phyloP scores from a whole-genome alignment of 176 grass and related monocot genomes.

The Alloteropsis semialata region DNA sequence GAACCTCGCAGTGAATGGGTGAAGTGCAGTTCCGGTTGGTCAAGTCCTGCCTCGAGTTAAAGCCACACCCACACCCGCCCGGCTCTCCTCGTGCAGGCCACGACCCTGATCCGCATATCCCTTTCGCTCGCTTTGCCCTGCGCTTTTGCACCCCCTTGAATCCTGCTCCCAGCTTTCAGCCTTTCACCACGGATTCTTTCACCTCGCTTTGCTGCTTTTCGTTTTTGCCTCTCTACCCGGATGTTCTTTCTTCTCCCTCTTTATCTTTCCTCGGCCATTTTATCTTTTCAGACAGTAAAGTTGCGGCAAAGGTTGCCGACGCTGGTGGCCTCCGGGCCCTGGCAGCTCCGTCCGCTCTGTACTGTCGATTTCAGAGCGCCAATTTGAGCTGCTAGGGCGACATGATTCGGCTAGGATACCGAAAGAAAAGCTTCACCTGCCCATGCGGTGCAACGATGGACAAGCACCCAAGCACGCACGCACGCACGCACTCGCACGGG shows the following conservation, averaged over 20 bases:
- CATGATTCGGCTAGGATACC: conserved; percentile 14
- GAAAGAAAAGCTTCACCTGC: conserved; percentile 24
- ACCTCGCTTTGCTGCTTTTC: conserved; percentile 30
- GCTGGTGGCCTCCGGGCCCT: neutral
- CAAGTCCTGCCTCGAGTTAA: conserved; percentile 27
- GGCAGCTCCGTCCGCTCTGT: neutral
- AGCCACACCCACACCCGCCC: neutral
- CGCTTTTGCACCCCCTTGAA: conserved; percentile 38
- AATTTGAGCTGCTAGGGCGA: neutral
- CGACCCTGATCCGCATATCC: conserved; percentile 36
- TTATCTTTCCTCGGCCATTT: conserved; percentile 35
- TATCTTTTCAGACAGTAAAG: conserved; percentile 29
- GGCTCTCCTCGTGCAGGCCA: conserved; percentile 34
- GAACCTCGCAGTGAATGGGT: neutral
- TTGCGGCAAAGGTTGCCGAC: conserved; percentile 12
- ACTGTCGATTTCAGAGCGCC: neutral
- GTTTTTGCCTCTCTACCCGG: neutral
- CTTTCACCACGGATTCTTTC: conserved; percentile 38
- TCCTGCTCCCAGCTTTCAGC: conserved; percentile 42
- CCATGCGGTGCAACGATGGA: conserved; percentile 19
- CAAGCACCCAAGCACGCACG: conserved; percentile 12
- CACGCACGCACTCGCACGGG: neutral
- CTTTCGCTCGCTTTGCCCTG: conserved; percentile 34
- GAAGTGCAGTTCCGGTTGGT: conserved; percentile 9
- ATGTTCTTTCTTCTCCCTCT: conserved; percentile 10